Conservation (phyloP, 805 yeast species). For the Kazachstania kunashirensis region DNA sequence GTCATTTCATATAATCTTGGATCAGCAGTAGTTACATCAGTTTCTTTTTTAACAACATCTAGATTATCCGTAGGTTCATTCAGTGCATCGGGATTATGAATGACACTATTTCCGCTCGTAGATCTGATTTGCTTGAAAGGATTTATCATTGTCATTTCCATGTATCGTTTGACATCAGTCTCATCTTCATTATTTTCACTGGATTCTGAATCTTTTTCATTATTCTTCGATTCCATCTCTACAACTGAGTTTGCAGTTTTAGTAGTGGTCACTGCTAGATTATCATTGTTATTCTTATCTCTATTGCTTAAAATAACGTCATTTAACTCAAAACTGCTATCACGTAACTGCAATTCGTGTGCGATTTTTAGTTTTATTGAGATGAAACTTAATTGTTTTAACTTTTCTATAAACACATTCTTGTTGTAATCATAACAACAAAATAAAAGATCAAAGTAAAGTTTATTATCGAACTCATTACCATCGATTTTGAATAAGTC, state of each 20-base stretch:
- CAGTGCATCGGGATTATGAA: constrained; percentile 8
- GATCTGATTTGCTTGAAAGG: constrained; percentile 18
- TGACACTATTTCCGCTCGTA: constrained; percentile 15
- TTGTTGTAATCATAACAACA: constrained; percentile 10
- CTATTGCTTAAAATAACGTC: constrained; percentile 1
- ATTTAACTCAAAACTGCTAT: constrained; percentile 11
- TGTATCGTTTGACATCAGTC: constrained; percentile 14
- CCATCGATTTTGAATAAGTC: constrained; percentile 20
- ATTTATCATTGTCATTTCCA: constrained; percentile 31
- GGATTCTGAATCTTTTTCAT: neutral
- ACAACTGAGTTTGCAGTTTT: neutral
- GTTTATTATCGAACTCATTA: constrained; percentile 19
- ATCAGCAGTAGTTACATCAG: constrained; percentile 6
- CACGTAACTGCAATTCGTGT: constrained; percentile 20
- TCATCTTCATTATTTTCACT: constrained; percentile 10
- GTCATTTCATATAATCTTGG: constrained; percentile 26
- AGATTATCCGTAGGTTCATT: too few relatives aligned
- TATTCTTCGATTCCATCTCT: constrained; percentile 4
- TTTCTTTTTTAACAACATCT: too few relatives aligned
- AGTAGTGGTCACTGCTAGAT: neutral
- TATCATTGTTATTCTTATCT: neutral
- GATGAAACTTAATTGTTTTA: constrained; percentile 12
- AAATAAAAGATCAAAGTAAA: constrained; percentile 18
- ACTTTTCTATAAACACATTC: constrained; percentile 8
- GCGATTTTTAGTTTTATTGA: constrained; percentile 23